Percentiles rank a stretch among this genome's conserved stretches.
These are phyloP conservation scores for Salix suchowensis DNA, from an alignment of 345 rosid species.

Conservation along the genomic window DNA sequence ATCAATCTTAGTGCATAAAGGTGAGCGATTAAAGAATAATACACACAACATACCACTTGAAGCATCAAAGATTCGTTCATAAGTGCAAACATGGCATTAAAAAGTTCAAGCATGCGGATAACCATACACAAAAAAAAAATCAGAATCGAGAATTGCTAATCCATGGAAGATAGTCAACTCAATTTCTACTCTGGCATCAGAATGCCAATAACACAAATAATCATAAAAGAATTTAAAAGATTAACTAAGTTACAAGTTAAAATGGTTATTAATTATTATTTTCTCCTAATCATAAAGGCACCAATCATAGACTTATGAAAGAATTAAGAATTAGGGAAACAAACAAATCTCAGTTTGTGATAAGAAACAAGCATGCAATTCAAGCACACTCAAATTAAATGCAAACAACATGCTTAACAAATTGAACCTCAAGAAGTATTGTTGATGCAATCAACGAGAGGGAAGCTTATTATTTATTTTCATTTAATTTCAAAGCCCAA, in stretches of 20 bases:
- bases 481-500: background rate
- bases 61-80: background rate
- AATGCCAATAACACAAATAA: background rate
- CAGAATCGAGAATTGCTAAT: background rate
- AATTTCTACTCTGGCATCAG: background rate
- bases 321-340: background rate
- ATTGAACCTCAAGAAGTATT: background rate
- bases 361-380: background rate
- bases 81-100: background rate
- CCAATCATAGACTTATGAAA: background rate
- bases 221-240: background rate
- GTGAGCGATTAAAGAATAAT: background rate
- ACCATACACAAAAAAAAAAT: background rate
- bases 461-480: background rate
- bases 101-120: background rate
- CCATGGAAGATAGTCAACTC: background rate
- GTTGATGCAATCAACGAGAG: background rate
- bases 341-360: background rate
- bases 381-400: background rate
- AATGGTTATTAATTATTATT: background rate
- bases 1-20: background rate
- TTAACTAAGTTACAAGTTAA: background rate
- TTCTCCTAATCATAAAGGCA: background rate
- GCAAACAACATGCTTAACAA: background rate
- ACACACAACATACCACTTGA: background rate